Evolutionary conservation across 306 rosid genomes (phyloP), one percentile per base, ranked within the genome.

Genomic region (Potentilla sterilis): DNA sequence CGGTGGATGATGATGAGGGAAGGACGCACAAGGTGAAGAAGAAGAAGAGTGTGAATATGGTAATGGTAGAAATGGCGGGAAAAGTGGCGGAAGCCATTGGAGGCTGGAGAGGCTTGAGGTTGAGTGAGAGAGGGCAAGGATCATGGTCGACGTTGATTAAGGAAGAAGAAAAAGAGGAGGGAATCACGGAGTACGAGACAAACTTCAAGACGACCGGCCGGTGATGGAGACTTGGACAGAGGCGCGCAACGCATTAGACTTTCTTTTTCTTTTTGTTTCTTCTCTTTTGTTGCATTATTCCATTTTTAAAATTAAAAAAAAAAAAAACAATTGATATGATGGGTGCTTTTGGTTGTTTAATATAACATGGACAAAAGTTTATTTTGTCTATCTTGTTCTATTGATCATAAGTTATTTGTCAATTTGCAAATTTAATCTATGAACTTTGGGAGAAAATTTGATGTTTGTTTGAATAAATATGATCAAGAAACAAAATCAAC

Each of bases 151-250:
- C 55, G 49, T 43, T 41, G 35, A 70, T 24, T 44, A 57, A 63
- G 24, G 77, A 34, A 32, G n/a, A 51, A 43, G 22, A 38, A n/a
- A 2, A 57, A n/a, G 18, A 58, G n/a, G 1, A 42, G 15, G 80
- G 85, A 59, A 16, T 80, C 74, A 64, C 78, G 51, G 44, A 19
- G 78, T 22, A 76, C 28, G 16, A 18, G 83, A 84, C 85, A 83
- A 80, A 42, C 57, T 70, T 59, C 28, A 28, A 28, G 47, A 73
- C 55, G 80, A 90, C 84, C 90, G 91, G 90, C 88, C 21, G 28
- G n/a, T 7, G 57, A 43, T 59, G 37, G 64, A 35, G 67, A 77
- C 58, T 2, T 5, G 21, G 21, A 55, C n/a, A 28, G 19, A 47
- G 51, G 76, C 70, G 62, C 75, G 73, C 51, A 28, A 58, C 24